These are phyloP conservation scores for Strobilomyces confusus DNA, from an alignment of 768 basidiomycete genomes.

Conservation along the genomic window DNA sequence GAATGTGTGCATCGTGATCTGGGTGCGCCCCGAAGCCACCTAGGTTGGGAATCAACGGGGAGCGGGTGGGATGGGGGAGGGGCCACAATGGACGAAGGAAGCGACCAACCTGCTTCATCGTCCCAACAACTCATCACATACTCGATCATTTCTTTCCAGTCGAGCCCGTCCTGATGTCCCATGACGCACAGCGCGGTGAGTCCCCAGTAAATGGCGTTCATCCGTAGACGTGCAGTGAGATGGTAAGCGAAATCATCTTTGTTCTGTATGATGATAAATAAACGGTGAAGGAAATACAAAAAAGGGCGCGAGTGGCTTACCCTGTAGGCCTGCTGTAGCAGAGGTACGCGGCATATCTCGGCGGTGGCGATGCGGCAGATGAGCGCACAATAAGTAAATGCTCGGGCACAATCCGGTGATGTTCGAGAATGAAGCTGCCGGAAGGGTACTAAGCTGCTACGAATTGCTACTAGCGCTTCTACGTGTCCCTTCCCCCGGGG, in stretches of 20 bases:
- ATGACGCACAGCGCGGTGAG: constrained; percentile 83
- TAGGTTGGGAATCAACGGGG: constrained; percentile 24
- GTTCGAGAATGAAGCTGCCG: too few species aligned
- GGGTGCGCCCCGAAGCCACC: constrained; percentile 93
- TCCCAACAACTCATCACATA: constrained; percentile 97
- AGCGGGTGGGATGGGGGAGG: not conserved
- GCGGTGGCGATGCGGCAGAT: too few species aligned
- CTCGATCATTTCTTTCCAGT: constrained; percentile 76
- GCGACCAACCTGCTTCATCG: constrained; percentile 64
- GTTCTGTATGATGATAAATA: constrained; percentile 42
- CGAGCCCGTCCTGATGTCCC: constrained; percentile 72
- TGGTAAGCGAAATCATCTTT: constrained; percentile 86
- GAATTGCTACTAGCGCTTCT: too few species aligned
- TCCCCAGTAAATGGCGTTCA: constrained; percentile 98
- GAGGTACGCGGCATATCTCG: constrained; percentile 10
- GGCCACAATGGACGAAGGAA: not conserved
- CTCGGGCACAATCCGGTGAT: too few species aligned
- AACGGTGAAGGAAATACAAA: not conserved
- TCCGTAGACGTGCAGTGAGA: constrained; percentile 85
- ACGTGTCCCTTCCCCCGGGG: too few species aligned
- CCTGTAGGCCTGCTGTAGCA: constrained; percentile 9
- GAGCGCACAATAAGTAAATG: too few species aligned
- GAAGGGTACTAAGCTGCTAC: too few species aligned
- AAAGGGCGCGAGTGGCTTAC: constrained; percentile 43
- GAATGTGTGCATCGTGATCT: constrained; percentile 86